Percentiles rank a stretch among this genome's conserved stretches.
Evolutionary conservation across 345 rosid genomes (phyloP).

Genomic region (Capsella bursapastoris): DNA sequence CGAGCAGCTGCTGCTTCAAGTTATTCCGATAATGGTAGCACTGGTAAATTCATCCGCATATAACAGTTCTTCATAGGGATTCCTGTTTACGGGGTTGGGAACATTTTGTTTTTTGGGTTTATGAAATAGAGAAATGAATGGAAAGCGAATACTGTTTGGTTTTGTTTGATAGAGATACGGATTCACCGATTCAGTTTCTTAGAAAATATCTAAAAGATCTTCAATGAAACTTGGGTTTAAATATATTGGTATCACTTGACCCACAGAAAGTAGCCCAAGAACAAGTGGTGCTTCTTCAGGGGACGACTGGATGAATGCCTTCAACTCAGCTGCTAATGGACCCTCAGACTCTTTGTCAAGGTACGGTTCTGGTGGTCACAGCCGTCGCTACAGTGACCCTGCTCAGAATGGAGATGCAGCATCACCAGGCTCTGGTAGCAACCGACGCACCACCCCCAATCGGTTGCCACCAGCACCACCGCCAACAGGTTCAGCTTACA

Average conservation of each 20-base stretch:
- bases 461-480: conserved; percentile 95
- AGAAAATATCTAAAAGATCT: not conserved
- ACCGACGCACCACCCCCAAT: conserved; percentile 78
- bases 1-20: conserved; percentile 86
- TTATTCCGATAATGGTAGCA: conserved; percentile 60
- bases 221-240: not conserved
- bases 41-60: conserved; percentile 49
- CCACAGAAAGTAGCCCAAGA: conserved; percentile 87
- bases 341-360: conserved; percentile 49
- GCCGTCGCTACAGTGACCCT: conserved; percentile 73
- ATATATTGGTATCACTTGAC: not conserved
- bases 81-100: not conserved
- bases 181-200: not conserved
- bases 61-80: not conserved
- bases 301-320: conserved; percentile 98
- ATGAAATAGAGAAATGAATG: not conserved
- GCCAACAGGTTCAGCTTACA: conserved; percentile 57
- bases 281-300: conserved; percentile 59
- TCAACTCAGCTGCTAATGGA: conserved; percentile 86
- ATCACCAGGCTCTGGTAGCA: conserved; percentile 52
- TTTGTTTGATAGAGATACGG: not conserved
- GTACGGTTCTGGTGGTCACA: conserved; percentile 61
- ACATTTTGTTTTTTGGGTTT: not conserved
- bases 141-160: not conserved
- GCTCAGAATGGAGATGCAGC: conserved; percentile 73